A percentile compares a stretch with the other conserved stretches of the same genome.
These are phyloP conservation scores for Helicostylum pulchrum DNA, from an alignment of 192 early-diverging fungal species.

Conservation along the genomic window DNA sequence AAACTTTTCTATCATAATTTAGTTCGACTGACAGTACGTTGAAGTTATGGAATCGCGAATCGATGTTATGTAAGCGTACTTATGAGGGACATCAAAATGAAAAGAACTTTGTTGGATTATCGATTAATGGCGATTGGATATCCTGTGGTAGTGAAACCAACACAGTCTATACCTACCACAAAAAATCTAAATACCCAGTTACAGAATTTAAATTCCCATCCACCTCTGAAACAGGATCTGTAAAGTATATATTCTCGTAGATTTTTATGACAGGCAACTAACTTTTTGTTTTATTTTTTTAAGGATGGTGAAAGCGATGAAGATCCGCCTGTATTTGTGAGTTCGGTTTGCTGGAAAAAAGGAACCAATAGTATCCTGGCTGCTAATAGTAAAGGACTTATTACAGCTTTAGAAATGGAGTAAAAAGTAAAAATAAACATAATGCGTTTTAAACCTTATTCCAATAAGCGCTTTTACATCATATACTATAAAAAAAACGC, in stretches of 20 bases:
- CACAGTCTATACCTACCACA: conserved; percentile 83
- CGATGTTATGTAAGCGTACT: conserved; percentile 57
- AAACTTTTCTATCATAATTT: not conserved
- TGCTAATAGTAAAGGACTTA: conserved; percentile 88
- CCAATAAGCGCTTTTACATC: no score
- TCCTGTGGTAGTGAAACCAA: conserved; percentile 94
- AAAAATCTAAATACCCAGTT: conserved; percentile 67
- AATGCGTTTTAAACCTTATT: no score
- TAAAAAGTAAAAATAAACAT: conserved; percentile 28
- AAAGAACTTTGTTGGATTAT: conserved; percentile 96
- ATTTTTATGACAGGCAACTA: not conserved
- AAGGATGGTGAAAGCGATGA: conserved; percentile 49
- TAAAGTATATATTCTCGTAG: conserved; percentile 31
- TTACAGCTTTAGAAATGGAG: conserved; percentile 77
- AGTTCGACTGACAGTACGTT: conserved; percentile 90
- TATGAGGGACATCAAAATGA: conserved; percentile 89
- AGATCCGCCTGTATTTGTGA: conserved; percentile 79
- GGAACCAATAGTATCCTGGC: conserved; percentile 71
- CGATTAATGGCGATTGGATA: conserved; percentile 80
- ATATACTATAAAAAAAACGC: no score
- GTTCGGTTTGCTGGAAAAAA: conserved; percentile 90
- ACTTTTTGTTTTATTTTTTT: not conserved
- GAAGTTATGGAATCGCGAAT: conserved; percentile 73
- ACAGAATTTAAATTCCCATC: conserved; percentile 76
- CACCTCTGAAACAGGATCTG: conserved; percentile 58